A percentile compares a stretch with the other conserved stretches of the same genome.
phyloP scores from a whole-genome alignment of 768 basidiomycete species.

The Xerocomellus amylosporus region DNA sequence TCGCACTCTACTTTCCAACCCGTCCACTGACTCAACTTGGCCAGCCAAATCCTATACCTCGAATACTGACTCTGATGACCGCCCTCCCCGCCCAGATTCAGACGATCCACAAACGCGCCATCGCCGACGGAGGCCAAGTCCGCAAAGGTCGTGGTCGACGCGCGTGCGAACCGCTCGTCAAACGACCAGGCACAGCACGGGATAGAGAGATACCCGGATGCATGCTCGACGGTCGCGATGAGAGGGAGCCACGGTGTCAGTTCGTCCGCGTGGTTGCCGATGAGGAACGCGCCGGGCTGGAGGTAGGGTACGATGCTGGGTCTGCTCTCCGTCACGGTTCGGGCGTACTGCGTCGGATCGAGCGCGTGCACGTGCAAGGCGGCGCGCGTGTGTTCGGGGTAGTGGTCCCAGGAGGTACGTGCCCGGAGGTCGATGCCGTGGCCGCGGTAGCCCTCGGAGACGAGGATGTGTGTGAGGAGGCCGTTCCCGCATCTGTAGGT shows the following conservation, averaged over 20 bases:
- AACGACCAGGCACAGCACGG: conserved; percentile 91
- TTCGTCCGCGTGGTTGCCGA: conserved; percentile 96
- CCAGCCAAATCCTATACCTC: conserved; percentile 85
- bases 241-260: conserved; percentile 93
- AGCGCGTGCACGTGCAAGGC: conserved; percentile 68
- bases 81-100: conserved; percentile 64
- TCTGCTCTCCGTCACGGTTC: not conserved
- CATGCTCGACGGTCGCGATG: conserved; percentile 57
- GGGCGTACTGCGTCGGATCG: conserved; percentile 45
- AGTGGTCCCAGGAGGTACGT: conserved; percentile 80
- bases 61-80: conserved; percentile 69
- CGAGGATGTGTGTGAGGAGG: conserved; percentile 83
- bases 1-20: conserved; percentile 91
- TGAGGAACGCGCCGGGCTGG: conserved; percentile 61
- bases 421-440: conserved; percentile 84
- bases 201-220: conserved; percentile 74
- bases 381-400: conserved; percentile 59
- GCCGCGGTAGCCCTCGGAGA: conserved; percentile 80
- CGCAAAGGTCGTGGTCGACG: conserved; percentile 31
- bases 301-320: conserved; percentile 29
- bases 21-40: conserved; percentile 61
- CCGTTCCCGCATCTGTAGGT: conserved; percentile 82
- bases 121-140: conserved; percentile 15
- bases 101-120: conserved; percentile 35
- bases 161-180: conserved; percentile 61